Conservation (phyloP, 164 flowering plant species). For the Akebia trifoliata region DNA sequence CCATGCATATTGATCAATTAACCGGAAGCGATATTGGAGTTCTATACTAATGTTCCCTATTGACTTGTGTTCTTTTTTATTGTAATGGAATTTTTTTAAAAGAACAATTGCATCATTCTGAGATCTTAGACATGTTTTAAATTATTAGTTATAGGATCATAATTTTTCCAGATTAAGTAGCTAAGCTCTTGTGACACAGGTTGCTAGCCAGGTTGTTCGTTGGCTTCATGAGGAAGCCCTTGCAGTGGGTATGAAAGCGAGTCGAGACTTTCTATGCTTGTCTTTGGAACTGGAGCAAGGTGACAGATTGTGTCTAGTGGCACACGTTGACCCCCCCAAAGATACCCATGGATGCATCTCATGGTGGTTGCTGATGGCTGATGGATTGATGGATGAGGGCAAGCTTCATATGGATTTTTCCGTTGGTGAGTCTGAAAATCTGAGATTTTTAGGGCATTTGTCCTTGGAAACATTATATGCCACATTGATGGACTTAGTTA, state of each 20-base stretch:
- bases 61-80: neutral
- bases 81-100: neutral
- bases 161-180: neutral
- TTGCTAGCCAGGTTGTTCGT: constrained; percentile 74
- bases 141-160: neutral
- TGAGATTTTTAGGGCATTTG: constrained; percentile 69
- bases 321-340: constrained; percentile 89
- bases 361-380: constrained; percentile 90
- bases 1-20: too few species aligned
- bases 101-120: too few species aligned
- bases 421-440: constrained; percentile 40
- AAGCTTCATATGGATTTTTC: constrained; percentile 32
- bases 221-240: constrained; percentile 96
- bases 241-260: constrained; percentile 75
- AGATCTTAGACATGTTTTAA: neutral
- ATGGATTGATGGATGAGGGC: constrained; percentile 51
- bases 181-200: constrained; percentile 40
- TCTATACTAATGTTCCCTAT: too few species aligned
- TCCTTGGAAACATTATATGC: constrained; percentile 69
- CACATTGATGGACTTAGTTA: constrained; percentile 73
- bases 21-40: too few species aligned
- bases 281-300: constrained; percentile 87
- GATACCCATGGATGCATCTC: constrained; percentile 67
- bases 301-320: constrained; percentile 63
- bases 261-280: constrained; percentile 62